Evolutionary conservation across 306 rosid species (phyloP).

Genomic region (Corylus americana): DNA sequence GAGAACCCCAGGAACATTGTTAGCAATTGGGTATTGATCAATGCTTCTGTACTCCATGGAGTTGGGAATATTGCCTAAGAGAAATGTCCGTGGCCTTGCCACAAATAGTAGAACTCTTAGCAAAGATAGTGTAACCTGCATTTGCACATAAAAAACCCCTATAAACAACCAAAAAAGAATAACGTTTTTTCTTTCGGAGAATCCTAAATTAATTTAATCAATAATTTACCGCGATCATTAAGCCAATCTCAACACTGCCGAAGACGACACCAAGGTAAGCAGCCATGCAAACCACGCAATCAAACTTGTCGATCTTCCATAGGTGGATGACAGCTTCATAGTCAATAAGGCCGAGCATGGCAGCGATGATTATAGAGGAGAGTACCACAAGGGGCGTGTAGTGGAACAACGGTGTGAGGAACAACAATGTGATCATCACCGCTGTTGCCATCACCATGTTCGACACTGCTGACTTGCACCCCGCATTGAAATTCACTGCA

Average conservation of each 20-base stretch:
- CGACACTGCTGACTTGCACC: constrained; percentile 90
- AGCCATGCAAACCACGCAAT: constrained; percentile 75
- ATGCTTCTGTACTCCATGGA: constrained; percentile 66
- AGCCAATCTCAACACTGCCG: constrained; percentile 72
- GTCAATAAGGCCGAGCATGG: constrained; percentile 96
- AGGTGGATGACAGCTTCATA: constrained; percentile 87
- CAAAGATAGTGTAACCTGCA: constrained; percentile 71
- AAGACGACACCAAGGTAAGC: constrained; percentile 83
- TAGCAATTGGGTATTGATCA: constrained; percentile 73
- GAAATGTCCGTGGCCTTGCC: constrained; percentile 73
- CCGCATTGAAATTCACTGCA: constrained; percentile 94
- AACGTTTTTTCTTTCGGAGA: too few relatives aligned
- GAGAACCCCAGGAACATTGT: constrained; percentile 69
- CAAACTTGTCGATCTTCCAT: constrained; percentile 87
- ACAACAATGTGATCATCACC: constrained; percentile 80
- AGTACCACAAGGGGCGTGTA: constrained; percentile 95
- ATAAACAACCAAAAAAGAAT: background rate
- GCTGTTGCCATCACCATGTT: constrained; percentile 91
- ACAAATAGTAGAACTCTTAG: constrained; percentile 63
- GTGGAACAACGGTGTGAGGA: constrained; percentile 85
- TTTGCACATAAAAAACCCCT: background rate
- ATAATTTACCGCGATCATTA: constrained; percentile 67
- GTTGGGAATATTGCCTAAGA: constrained; percentile 70
- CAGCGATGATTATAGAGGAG: constrained; percentile 76
- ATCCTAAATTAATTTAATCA: too few relatives aligned